Conservation (phyloP, 2,329 filamentous ascomycete genomes). For the Aphanocladium album region DNA sequence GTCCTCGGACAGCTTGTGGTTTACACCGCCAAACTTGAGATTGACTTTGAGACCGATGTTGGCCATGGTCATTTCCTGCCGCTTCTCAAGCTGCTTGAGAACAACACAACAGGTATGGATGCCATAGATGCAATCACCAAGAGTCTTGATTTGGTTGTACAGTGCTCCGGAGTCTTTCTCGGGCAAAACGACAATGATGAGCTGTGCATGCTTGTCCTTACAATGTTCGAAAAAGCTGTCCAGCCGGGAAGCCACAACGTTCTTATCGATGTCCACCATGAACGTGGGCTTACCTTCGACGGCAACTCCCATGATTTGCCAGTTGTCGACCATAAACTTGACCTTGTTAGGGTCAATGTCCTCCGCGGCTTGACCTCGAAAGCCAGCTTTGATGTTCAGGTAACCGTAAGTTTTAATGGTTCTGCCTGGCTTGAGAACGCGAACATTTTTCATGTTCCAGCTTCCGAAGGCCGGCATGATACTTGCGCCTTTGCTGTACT, state of each 20-base stretch:
- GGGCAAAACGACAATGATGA: conserved; percentile 59
- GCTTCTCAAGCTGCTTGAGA: conserved; percentile 30
- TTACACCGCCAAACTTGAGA: conserved; percentile 68
- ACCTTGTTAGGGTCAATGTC: conserved; percentile 8
- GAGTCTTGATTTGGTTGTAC: conserved; percentile 63
- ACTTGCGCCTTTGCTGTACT: conserved; percentile 42
- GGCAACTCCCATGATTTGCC: conserved; percentile 31
- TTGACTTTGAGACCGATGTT: conserved; percentile 78
- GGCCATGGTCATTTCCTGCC: conserved; percentile 49
- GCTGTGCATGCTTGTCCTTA: conserved; percentile 29
- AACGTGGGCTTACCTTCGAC: conserved; percentile 25
- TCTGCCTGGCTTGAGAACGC: conserved; percentile 48
- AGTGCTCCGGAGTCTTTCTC: conserved; percentile 43
- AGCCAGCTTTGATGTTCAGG: conserved; percentile 35
- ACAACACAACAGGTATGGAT: conserved; percentile 64
- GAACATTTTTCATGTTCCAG: conserved; percentile 63
- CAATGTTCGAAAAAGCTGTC: conserved; percentile 29
- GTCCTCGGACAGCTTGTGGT: conserved; percentile 58
- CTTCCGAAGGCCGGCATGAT: conserved; percentile 44
- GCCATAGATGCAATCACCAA: conserved; percentile 62
- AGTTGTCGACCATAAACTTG: conserved; percentile 27
- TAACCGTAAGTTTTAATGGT: conserved; percentile 47
- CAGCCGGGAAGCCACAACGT: conserved; percentile 17
- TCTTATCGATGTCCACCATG: conserved; percentile 8
- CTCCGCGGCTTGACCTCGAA: conserved; percentile 21